Conservation (phyloP, 2,329 filamentous ascomycete genomes). For the Cladophialophora exuberans region DNA sequence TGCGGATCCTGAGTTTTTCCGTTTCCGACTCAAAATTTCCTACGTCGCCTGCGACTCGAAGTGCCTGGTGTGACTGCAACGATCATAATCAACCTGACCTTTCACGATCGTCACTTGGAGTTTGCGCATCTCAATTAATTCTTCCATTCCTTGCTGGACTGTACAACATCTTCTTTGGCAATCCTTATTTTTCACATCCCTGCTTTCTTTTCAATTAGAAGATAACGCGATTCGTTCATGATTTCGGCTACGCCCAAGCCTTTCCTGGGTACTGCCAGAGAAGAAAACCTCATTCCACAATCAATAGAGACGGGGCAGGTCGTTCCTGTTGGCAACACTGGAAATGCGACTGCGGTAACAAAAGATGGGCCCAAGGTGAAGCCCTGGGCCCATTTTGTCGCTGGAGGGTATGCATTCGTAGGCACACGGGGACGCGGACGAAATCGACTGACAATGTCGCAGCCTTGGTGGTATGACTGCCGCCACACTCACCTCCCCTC, state of each 20-base stretch:
- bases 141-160: constrained; percentile 7
- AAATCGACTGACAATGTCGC: constrained; percentile 25
- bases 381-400: constrained; percentile 90
- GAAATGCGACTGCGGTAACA: constrained; percentile 31
- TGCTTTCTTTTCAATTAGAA: neutral
- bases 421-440: neutral
- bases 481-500: constrained; percentile 87
- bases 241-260: constrained; percentile 29
- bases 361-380: constrained; percentile 57
- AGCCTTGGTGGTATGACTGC: constrained; percentile 90
- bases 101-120: neutral
- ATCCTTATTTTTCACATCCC: constrained; percentile 1
- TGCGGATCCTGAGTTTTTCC: constrained; percentile 5
- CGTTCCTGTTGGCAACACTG: constrained; percentile 34
- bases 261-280: constrained; percentile 30
- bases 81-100: too few species aligned
- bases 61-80: neutral
- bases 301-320: constrained; percentile 46
- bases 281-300: constrained; percentile 27
- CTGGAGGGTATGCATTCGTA: constrained; percentile 71
- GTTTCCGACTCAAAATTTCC: constrained; percentile 6
- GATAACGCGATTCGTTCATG: constrained; percentile 27
- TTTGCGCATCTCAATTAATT: neutral
- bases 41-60: neutral
- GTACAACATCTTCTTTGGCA: neutral